Base-by-base conservation (phyloP, 108 stramenopile genomes). In the Pseudonitzschia pungens region DNA sequence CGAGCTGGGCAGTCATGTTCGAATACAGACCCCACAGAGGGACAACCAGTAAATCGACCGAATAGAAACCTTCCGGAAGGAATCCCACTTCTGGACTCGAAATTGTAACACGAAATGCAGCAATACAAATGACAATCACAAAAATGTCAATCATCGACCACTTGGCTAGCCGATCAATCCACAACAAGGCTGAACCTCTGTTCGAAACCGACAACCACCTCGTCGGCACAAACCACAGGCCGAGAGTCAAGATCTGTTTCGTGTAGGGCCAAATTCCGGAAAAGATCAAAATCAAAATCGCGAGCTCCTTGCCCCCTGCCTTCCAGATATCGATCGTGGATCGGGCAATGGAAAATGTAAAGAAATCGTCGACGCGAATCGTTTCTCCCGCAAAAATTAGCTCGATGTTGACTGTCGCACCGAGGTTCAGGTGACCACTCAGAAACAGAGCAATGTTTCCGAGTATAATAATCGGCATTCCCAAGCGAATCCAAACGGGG, bases 181-280 rank as follows among this genome's bases (percentile, higher is more conserved):
- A 94, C 50, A 79, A 55, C 0, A 91, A 65, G 14, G 87, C 73
- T 11, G 78, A 67, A 20, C 88, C 90, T 15, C 89, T 69, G 21
- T 73, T 70, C 11, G 85, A 58, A 14, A 77, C 79, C 1, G 90
- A 82, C 15, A 83, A 16, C 33, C 68, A 16, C 9, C 33, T 65
- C 6, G 90, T 70, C 20, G 92, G 89, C 20, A 81, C 28, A 56
- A 94, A 89, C 92, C 92, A 94, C 40, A 90, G 16, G 16, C 74
- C 69, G 8, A 94, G 57, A 58, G 84, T 87, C 9, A 85, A 53
- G 7, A 89, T 28, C 65, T 84, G 87, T 45, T 94, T 94, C 22
- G 89, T 81, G 75, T 94, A 94, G 31, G 92, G 92, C 92, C 92
- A 94, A 16, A 90, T 81, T 16, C 92, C 89, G 22, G 84, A 80